Conservation (phyloP, 2,329 filamentous ascomycete genomes). For the Moelleriella libera region DNA sequence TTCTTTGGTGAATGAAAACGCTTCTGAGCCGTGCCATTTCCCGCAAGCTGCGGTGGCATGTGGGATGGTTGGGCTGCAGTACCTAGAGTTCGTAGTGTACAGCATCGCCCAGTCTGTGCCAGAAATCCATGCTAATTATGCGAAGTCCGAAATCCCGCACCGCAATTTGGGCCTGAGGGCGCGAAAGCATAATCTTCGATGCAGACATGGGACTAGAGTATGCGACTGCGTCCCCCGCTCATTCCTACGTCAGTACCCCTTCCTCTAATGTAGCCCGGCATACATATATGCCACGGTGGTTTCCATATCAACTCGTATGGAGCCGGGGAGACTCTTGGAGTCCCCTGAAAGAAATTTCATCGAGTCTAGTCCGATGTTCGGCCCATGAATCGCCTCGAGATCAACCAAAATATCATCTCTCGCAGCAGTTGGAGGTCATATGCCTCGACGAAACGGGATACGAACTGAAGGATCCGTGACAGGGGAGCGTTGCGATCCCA, state of each 20-base stretch:
- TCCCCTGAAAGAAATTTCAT: neutral
- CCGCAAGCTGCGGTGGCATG: too few relatives aligned
- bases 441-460: neutral
- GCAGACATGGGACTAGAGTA: neutral
- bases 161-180: neutral
- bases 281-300: neutral
- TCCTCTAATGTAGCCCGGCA: neutral
- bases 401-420: neutral
- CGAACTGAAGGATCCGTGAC: neutral
- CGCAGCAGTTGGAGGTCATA: neutral
- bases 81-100: neutral
- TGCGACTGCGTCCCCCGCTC: neutral
- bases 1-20: too few relatives aligned
- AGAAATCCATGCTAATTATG: neutral
- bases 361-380: neutral
- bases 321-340: neutral
- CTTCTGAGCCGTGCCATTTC: too few relatives aligned
- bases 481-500: neutral
- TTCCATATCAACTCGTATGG: neutral
- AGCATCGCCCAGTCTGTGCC: neutral
- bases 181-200: neutral
- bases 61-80: neutral
- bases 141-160: neutral
- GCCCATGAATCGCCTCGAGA: neutral
- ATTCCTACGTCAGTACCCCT: neutral